Percentiles rank a stretch among this genome's conserved stretches.
phyloP scores from a whole-genome alignment of 768 basidiomycete species.

The Kwoniella botswanensis region DNA sequence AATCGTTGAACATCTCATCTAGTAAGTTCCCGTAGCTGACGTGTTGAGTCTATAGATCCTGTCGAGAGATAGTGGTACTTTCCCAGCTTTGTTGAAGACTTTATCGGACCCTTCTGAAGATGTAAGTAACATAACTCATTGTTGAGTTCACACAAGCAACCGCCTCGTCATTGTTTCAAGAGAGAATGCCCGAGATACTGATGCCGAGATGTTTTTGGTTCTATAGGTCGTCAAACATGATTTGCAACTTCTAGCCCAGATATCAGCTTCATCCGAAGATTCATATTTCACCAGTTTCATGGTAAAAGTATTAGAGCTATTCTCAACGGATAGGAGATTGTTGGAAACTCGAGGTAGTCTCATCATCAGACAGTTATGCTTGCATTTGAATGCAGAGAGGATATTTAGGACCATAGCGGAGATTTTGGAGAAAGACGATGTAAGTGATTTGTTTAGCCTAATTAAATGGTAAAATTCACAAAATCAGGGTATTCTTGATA shows the following conservation, averaged over 20 bases:
- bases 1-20: neutral
- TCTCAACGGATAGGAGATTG: constrained; percentile 88
- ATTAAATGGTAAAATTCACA: no score
- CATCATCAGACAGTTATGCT: constrained; percentile 91
- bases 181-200: neutral
- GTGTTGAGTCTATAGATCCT: constrained; percentile 68
- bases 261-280: constrained; percentile 93
- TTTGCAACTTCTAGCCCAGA: constrained; percentile 92
- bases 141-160: neutral
- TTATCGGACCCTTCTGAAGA: constrained; percentile 96
- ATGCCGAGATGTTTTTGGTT: neutral
- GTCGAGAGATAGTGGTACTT: constrained; percentile 94
- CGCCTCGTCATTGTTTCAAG: neutral
- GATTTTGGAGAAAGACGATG: constrained; percentile 97
- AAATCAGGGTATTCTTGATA: no score
- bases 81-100: constrained; percentile 92
- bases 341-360: constrained; percentile 90
- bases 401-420: constrained; percentile 97
- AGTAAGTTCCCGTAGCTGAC: neutral
- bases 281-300: constrained; percentile 94
- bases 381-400: constrained; percentile 90
- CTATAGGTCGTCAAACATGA: constrained; percentile 91
- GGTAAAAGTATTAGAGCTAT: constrained; percentile 90
- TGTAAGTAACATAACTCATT: constrained; percentile 60
- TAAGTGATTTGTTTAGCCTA: constrained; percentile 55